Evolutionary conservation across 2,329 filamentous ascomycete genomes (phyloP).

Genomic region (Lanzia echinophila): DNA sequence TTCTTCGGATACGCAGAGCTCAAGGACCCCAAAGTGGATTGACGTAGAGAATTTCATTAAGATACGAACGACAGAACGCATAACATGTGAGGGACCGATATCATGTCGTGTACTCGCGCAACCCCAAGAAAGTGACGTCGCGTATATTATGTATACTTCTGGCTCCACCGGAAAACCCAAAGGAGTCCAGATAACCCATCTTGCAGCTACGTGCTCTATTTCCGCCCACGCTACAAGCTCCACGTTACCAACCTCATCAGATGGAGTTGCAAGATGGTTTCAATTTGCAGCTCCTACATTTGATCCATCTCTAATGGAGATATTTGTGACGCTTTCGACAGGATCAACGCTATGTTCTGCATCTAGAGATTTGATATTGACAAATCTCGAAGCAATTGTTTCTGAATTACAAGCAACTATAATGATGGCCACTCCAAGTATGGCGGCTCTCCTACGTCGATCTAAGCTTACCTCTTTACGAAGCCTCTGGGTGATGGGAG

Average conservation of each 20-base stretch:
- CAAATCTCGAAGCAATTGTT: background rate
- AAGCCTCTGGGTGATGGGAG: constrained; percentile 1
- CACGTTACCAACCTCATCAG: background rate
- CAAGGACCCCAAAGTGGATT: background rate
- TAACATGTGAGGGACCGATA: background rate
- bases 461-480: background rate
- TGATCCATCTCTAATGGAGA: constrained; percentile 28
- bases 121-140: background rate
- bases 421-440: constrained; percentile 4
- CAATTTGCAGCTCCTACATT: constrained; percentile 1
- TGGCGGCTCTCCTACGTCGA: background rate
- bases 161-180: constrained; percentile 16
- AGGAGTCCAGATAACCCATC: constrained; percentile 32
- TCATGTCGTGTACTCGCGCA: background rate
- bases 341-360: constrained; percentile 4
- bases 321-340: constrained; percentile 19
- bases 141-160: constrained; percentile 13
- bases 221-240: background rate
- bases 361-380: background rate
- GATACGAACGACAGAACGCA: background rate
- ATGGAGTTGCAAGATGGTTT: background rate
- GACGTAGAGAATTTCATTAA: constrained; percentile 1
- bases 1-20: background rate
- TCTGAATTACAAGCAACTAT: constrained; percentile 2
- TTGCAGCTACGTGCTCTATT: constrained; percentile 11